Evolutionary conservation across 2,329 filamentous ascomycete species (phyloP).

Genomic region (Dendryphion nanum): DNA sequence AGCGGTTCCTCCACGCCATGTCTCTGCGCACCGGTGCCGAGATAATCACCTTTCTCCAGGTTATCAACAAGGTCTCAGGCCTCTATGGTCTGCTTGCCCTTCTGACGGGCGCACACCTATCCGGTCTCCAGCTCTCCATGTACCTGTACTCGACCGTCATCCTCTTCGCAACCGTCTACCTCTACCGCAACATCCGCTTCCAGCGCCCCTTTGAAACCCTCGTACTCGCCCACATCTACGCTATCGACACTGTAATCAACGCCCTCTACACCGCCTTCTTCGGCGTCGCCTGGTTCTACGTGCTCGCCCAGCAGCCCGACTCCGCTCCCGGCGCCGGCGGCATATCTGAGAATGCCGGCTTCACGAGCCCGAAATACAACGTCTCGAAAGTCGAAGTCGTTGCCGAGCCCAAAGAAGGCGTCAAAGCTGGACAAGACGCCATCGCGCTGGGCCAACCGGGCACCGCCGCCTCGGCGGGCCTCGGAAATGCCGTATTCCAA

Average conservation of each 20-base stretch:
- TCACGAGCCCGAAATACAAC: constrained; percentile 63
- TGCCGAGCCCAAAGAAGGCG: constrained; percentile 46
- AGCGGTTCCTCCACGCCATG: constrained; percentile 85
- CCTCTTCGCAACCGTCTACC: constrained; percentile 65
- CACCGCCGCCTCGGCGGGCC: constrained; percentile 40
- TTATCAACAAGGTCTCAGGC: constrained; percentile 90
- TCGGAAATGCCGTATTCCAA: constrained; percentile 65
- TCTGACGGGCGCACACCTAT: constrained; percentile 81
- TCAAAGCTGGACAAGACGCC: constrained; percentile 52
- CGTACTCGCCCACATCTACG: constrained; percentile 79
- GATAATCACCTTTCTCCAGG: constrained; percentile 75
- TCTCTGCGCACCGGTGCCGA: constrained; percentile 84
- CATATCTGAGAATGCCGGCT: constrained; percentile 63
- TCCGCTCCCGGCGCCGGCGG: constrained; percentile 49
- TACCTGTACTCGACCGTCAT: constrained; percentile 82
- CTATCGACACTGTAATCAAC: constrained; percentile 79
- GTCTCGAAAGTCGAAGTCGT: constrained; percentile 57
- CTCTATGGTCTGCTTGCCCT: constrained; percentile 88
- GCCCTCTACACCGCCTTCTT: constrained; percentile 79
- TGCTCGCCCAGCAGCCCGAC: constrained; percentile 58
- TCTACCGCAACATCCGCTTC: constrained; percentile 76
- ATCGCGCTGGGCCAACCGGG: constrained; percentile 46
- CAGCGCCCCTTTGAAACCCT: constrained; percentile 78
- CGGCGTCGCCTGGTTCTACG: constrained; percentile 80
- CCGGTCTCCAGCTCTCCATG: constrained; percentile 80